Percentiles rank a stretch among this genome's conserved stretches.
phyloP scores from a whole-genome alignment of 768 basidiomycete genomes.

The Sarcomyxa edulis region DNA sequence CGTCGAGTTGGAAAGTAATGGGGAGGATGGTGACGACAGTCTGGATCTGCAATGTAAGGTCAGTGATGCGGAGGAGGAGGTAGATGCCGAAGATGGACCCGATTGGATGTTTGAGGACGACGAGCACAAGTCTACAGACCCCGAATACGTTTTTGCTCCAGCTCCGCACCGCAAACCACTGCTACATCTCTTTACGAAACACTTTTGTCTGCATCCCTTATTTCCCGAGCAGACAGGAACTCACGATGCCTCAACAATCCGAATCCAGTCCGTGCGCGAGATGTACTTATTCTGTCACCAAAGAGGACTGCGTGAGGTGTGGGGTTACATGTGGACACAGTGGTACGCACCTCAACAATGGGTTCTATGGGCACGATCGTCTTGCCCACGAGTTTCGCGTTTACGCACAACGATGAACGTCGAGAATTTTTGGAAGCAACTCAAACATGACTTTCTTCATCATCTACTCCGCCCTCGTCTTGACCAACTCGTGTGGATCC shows the following conservation, averaged over 20 bases:
- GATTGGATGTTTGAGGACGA: conserved; percentile 23
- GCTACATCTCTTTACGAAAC: conserved; percentile 20
- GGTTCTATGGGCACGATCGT: conserved; percentile 26
- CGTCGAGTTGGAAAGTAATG: no score
- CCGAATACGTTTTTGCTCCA: conserved; percentile 23
- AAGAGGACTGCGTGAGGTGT: conserved; percentile 24
- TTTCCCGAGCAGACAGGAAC: conserved; percentile 16
- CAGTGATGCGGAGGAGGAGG: conserved; percentile 7
- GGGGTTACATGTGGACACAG: conserved; percentile 29
- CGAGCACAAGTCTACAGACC: conserved; percentile 11
- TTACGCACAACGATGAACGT: no score
- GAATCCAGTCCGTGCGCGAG: conserved; percentile 22
- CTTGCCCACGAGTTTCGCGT: conserved; percentile 57
- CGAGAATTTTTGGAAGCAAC: no score
- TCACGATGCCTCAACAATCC: conserved; percentile 1
- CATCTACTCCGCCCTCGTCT: no score
- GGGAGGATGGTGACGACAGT: conserved; percentile 1
- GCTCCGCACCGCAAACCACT: conserved; percentile 18
- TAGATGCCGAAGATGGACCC: conserved; percentile 20
- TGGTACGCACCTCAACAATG: conserved; percentile 28
- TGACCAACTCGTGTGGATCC: no score
- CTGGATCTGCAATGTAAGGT: conserved; percentile 4
- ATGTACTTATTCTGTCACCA: conserved; percentile 27
- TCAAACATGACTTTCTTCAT: no score
- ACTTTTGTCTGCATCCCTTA: no score